These are phyloP conservation scores for Quercus mongolica DNA, from an alignment of 306 rosid genomes.

Conservation along the genomic window DNA sequence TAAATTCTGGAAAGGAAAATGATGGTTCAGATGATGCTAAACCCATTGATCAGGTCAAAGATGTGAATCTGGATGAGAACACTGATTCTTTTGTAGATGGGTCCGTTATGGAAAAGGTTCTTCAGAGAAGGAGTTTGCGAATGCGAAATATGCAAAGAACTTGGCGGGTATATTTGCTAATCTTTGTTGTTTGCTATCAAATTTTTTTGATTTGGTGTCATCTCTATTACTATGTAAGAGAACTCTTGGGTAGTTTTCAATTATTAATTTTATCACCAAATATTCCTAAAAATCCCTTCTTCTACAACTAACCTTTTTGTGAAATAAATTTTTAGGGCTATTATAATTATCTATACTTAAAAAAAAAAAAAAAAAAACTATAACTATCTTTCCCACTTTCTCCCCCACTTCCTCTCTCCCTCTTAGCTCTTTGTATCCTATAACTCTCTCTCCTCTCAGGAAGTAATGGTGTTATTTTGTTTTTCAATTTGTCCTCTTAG, in stretches of 20 bases:
- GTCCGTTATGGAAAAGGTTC: constrained; percentile 97
- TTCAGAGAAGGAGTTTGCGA: constrained; percentile 83
- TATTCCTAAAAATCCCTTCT: no score
- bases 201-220: neutral
- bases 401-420: no score
- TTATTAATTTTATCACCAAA: no score
- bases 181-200: neutral
- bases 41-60: constrained; percentile 38
- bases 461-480: neutral
- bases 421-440: no score
- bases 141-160: constrained; percentile 94
- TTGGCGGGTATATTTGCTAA: constrained; percentile 64
- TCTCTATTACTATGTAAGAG: neutral
- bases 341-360: no score
- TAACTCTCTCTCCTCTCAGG: no score
- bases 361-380: no score
- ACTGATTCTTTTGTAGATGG: constrained; percentile 67
- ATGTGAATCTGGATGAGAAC: constrained; percentile 45
- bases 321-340: no score
- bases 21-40: constrained; percentile 38
- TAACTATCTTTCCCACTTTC: no score
- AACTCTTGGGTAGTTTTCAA: neutral
- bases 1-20: constrained; percentile 43
- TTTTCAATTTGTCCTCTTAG: neutral
- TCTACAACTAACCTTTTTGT: no score